Evolutionary conservation across 2,329 filamentous ascomycete species (phyloP), one percentile per base, ranked within the genome.

Genomic region (Torrubiellomyces zombiae): DNA sequence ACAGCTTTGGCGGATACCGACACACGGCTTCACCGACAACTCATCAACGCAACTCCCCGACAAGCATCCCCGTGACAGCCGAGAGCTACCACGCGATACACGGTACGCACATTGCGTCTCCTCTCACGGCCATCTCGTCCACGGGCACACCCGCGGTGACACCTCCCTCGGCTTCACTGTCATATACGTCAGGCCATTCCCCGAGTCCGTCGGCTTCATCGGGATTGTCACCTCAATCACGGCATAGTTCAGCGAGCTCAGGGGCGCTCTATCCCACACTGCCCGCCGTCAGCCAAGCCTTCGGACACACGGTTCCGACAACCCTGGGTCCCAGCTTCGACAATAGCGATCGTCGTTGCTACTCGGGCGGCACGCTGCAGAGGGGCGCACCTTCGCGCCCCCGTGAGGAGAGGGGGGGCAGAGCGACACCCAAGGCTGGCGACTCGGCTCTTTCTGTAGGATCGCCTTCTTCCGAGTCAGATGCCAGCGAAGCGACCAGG

Each of bases 161-260:
- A 3, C 79, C 78, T 6, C 74, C 77, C 0, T 79, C 75, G 8
- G 80, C 73, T 46, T 66, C 71, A 28, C 62, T 81, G 43, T 83
- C 78, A 1, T 83, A 83, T 53, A 73, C 70, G 19, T 81, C 78
- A 8, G 73, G 74, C 23, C 76, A 83, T 45, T 85, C 78, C 6
- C 78, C 78, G 3, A 66, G 60, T 35, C 70, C 74, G 15, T 80
- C 75, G n/a, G 69, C 67, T 23, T 26, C 29, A 14, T 66, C 74
- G 30, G 74, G 64, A 44, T 62, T 82, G 45, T 79, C 75, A 25
- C 75, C 75, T 1, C 60, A 65, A 21, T 67, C 66, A 9, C 65
- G 74, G 27, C 67, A 74, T 43, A 64, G 60, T 39, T 66, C 66
- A 2, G 63, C 61, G 5, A 51, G 60, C 14, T 67, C 67, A 22